phyloP scores from a whole-genome alignment of 164 flowering plant species.

The grape (Vitis vinifera) region ASM3070453v1 NC_081812.1:13898001-13898500 shows the following conservation, averaged over 20 bases:
- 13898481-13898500: constrained; percentile 91
- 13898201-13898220: too few species aligned
- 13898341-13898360: constrained; percentile 93
- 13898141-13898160: too few species aligned
- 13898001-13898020: too few species aligned
- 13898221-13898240: neutral
- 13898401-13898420: constrained; percentile 85
- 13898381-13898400: constrained; percentile 83
- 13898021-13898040: too few species aligned
- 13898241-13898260: constrained; percentile 61
- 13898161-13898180: too few species aligned
- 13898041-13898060: too few species aligned
- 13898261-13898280: constrained; percentile 91
- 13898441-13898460: constrained; percentile 86
- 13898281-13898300: constrained; percentile 91
- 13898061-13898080: too few species aligned
- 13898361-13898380: constrained; percentile 88
- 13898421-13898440: constrained; percentile 85
- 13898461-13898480: constrained; percentile 88
- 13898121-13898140: too few species aligned
- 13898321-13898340: constrained; percentile 91
- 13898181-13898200: too few species aligned
- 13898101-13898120: too few species aligned
- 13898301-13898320: constrained; percentile 83
- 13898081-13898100: too few species aligned